Base-by-base conservation (phyloP, 108 stramenopile genomes). In the Epipyxis sp. region DNA sequence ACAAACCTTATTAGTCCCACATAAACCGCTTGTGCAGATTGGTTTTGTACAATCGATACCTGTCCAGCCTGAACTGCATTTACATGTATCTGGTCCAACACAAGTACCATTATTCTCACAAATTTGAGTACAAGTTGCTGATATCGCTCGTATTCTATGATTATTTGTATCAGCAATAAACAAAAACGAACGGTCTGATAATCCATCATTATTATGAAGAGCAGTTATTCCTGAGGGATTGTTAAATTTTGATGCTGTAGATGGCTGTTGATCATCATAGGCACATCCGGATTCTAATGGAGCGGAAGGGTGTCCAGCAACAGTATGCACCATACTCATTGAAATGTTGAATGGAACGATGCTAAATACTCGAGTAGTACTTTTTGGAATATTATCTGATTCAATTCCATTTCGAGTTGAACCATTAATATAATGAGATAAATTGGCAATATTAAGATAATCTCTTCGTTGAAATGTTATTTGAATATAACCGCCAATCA, bases 51-150 rank as follows among this genome's bases (percentile, higher is more conserved):
- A 88, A 59, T 87, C 88, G 1, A 40, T 39, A 3, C 92, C 93
- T 0, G 62, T 40, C 92, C 91, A 94, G 0, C 93, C 93, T 1
- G 76, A 50, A 0, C 69, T 44, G 72, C 93, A 92, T 32, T 59
- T 13, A 80, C 93, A 94, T 16, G 59, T 42, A 62, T 92, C 91
- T 20, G 86, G 79, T 0, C 84, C 89, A 41, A 89, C 69, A 68
- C 93, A 94, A 0, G 27, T 43, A 0, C 92, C 92, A 35, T 88
- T 88, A 61, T 94, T 94, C 81, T 94, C 93, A 77, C 93, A 93
- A 45, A 67, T 81, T 43, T 84, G 84, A 46, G 87, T 71, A 82
- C 93, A 94, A 0, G 76, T 79, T 13, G 91, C 93, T 20, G 88
- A 84, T 72, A 93, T 74, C 16, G 77, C 89, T 34, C 93, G 88